phyloP scores from a whole-genome alignment of 306 rosid species.

The Crotalaria pallida region DNA sequence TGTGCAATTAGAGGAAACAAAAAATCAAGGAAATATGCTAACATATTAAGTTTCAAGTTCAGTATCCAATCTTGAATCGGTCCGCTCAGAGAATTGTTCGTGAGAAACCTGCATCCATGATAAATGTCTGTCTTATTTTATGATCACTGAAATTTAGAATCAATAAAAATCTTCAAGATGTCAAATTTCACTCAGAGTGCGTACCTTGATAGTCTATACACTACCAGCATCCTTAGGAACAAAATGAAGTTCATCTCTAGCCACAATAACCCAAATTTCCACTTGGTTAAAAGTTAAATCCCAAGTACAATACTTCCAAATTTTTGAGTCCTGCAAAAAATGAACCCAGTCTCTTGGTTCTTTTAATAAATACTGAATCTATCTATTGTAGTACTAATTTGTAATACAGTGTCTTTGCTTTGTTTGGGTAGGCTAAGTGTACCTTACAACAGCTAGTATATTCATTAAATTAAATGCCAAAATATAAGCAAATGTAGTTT shows the following conservation, averaged over 20 bases:
- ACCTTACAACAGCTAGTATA: neutral
- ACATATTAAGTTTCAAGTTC: conserved; percentile 32
- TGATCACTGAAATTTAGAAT: neutral
- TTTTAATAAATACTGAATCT: too few relatives aligned
- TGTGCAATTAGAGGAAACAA: neutral
- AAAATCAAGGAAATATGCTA: conserved; percentile 18
- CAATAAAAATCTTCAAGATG: neutral
- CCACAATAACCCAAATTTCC: too few relatives aligned
- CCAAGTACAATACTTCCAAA: too few relatives aligned
- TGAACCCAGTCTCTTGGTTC: too few relatives aligned
- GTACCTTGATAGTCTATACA: too few relatives aligned
- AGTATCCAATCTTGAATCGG: conserved; percentile 50
- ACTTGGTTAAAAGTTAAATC: too few relatives aligned
- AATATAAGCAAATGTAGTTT: neutral
- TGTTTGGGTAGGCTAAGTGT: neutral
- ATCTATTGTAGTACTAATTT: too few relatives aligned
- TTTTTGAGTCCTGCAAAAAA: too few relatives aligned
- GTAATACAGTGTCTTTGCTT: neutral
- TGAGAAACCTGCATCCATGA: conserved; percentile 55
- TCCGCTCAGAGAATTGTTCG: conserved; percentile 61
- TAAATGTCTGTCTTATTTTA: neutral
- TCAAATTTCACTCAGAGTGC: neutral
- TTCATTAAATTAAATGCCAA: too few relatives aligned
- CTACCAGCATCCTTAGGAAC: too few relatives aligned
- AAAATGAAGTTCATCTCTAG: too few relatives aligned